phyloP scores from a whole-genome alignment of 2,329 filamentous ascomycete genomes.

The Botrytis galanthina region DNA sequence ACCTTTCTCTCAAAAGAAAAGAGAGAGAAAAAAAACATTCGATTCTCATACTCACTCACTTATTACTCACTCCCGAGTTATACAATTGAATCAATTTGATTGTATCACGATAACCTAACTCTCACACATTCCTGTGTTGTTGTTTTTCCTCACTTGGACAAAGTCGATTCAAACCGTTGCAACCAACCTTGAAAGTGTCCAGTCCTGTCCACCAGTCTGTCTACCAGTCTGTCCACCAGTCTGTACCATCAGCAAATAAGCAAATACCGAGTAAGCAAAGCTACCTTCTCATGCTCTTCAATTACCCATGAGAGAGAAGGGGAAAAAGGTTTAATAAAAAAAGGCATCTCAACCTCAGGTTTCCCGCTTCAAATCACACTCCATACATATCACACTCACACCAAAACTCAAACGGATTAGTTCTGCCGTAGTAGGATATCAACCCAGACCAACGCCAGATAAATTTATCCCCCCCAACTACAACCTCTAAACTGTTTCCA shows the following conservation, averaged over 20 bases:
- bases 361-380: not conserved
- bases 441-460: not conserved
- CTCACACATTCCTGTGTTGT: not conserved
- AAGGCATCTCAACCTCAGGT: not conserved
- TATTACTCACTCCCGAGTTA: not conserved
- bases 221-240: not conserved
- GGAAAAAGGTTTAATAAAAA: not conserved
- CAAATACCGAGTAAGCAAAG: not conserved
- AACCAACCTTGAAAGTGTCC: not conserved
- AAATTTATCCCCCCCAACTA: constrained; percentile 1
- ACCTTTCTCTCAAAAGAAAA: not conserved
- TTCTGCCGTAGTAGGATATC: not conserved
- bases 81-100: not conserved
- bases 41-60: not conserved
- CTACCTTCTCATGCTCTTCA: not conserved
- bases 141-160: not conserved
- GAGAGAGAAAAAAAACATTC: not conserved
- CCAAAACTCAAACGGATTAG: constrained; percentile 6
- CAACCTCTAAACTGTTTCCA: not conserved
- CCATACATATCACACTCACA: not conserved
- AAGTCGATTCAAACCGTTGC: not conserved
- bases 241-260: not conserved
- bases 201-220: not conserved
- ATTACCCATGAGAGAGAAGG: not conserved
- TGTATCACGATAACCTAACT: not conserved